Evolutionary conservation across 1,139 yeast species (phyloP).

Genomic region (Kluyveromyces sp.): DNA sequence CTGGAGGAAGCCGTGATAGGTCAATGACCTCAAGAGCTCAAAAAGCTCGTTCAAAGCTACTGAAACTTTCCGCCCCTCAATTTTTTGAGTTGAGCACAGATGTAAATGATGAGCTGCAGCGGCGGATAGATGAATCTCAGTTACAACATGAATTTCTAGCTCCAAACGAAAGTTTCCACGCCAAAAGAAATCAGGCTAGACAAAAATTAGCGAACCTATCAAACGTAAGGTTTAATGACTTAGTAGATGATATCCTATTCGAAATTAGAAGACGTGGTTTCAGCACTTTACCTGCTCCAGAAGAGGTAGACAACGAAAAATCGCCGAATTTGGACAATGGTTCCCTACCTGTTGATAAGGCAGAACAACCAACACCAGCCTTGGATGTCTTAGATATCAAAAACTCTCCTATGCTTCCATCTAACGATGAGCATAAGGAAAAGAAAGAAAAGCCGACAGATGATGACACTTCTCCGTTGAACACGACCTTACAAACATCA

Average conservation of each 20-base stretch:
- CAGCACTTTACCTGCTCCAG: slow-evolving; percentile 6
- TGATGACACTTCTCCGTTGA: slow-evolving; percentile 3
- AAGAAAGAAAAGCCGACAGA: background rate
- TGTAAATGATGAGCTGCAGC: slow-evolving; percentile 80
- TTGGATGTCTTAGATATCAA: background rate
- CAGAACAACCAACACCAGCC: background rate
- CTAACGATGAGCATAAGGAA: background rate
- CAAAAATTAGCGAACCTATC: slow-evolving; percentile 85
- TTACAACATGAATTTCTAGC: slow-evolving; percentile 57
- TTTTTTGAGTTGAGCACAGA: slow-evolving; percentile 86
- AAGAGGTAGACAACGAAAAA: background rate
- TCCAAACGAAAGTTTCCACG: slow-evolving; percentile 74
- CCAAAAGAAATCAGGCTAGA: slow-evolving; percentile 92
- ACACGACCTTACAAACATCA: slow-evolving; percentile 38
- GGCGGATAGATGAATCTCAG: slow-evolving; percentile 50
- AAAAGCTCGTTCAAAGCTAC: slow-evolving; percentile 77
- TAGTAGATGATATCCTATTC: slow-evolving; percentile 79
- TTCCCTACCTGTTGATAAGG: background rate
- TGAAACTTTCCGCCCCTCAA: slow-evolving; percentile 75
- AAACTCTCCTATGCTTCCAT: background rate
- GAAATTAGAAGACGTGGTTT: slow-evolving; percentile 79
- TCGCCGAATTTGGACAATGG: background rate
- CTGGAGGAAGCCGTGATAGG: slow-evolving; percentile 21
- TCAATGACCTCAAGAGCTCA: slow-evolving; percentile 49
- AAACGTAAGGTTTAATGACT: slow-evolving; percentile 73